A percentile compares a stretch with the other conserved stretches of the same genome.
Conservation (phyloP, 129 eudicot species). For the Dittrichia graveolens region DNA sequence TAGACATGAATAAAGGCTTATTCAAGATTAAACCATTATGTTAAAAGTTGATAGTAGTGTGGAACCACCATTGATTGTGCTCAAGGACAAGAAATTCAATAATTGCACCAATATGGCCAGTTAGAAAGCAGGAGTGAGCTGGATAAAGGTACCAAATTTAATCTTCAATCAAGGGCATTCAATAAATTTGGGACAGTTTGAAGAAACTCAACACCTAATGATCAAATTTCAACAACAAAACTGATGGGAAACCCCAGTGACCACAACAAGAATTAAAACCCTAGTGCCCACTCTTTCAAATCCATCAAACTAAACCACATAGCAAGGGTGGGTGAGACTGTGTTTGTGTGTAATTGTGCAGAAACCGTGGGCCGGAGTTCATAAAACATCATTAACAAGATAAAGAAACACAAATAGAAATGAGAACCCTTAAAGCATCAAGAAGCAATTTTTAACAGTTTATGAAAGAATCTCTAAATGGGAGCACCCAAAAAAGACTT, state of each 20-base stretch:
- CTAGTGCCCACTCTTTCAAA: slow-evolving; percentile 26
- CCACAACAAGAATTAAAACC: slow-evolving; percentile 16
- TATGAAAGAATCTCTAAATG: slow-evolving; percentile 24
- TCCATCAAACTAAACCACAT: slow-evolving; percentile 19
- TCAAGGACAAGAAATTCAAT: slow-evolving; percentile 1
- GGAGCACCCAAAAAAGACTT: slow-evolving; percentile 18
- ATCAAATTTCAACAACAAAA: slow-evolving; percentile 5
- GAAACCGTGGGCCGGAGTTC: slow-evolving; percentile 25
- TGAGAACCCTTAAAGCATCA: slow-evolving; percentile 12
- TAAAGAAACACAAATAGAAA: slow-evolving; percentile 12
- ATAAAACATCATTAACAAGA: slow-evolving; percentile 26
- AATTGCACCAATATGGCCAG: neutral
- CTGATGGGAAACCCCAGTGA: neutral
- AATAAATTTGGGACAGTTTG: slow-evolving; percentile 19
- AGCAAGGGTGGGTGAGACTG: neutral
- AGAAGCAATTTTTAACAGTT: slow-evolving; percentile 21
- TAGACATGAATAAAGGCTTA: neutral
- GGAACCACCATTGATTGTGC: slow-evolving; percentile 8
- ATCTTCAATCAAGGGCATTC: slow-evolving; percentile 27
- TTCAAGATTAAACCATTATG: neutral
- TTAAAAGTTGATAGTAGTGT: neutral
- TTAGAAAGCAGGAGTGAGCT: slow-evolving; percentile 14
- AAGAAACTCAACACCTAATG: slow-evolving; percentile 13
- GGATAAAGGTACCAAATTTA: slow-evolving; percentile 23
- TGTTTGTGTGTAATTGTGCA: slow-evolving; percentile 14